Evolutionary conservation across 2,329 filamentous ascomycete species (phyloP).

Genomic region (Fusarium denticulatum): DNA sequence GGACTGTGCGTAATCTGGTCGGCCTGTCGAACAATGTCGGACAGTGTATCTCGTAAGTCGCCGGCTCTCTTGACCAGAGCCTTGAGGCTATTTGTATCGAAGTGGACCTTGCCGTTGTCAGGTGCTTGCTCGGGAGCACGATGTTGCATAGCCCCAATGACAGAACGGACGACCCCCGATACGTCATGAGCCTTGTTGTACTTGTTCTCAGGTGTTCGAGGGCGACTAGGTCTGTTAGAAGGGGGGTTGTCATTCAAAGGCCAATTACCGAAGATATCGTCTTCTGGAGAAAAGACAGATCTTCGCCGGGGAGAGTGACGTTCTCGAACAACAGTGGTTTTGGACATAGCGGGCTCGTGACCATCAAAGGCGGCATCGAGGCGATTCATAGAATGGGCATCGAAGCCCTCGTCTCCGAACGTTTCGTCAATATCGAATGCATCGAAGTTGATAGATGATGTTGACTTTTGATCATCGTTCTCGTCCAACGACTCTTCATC

Average conservation of each 20-base stretch:
- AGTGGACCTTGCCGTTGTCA: constrained; percentile 63
- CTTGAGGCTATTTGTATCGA: constrained; percentile 75
- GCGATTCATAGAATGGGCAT: constrained; percentile 56
- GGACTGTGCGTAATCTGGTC: constrained; percentile 69
- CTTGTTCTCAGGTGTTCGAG: constrained; percentile 53
- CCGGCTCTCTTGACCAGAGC: constrained; percentile 71
- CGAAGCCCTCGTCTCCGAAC: constrained; percentile 59
- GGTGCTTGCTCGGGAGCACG: constrained; percentile 54
- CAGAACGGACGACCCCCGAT: constrained; percentile 65
- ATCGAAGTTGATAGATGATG: constrained; percentile 54
- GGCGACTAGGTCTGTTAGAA: constrained; percentile 53
- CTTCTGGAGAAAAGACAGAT: constrained; percentile 72
- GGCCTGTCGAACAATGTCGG: constrained; percentile 67
- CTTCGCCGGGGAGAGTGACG: constrained; percentile 62
- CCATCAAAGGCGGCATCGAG: constrained; percentile 55
- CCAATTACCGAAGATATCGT: constrained; percentile 71
- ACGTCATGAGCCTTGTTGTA: constrained; percentile 50
- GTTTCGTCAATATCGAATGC: constrained; percentile 54
- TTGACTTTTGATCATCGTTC: constrained; percentile 49
- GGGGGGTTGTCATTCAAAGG: constrained; percentile 52
- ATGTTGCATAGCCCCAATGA: constrained; percentile 72
- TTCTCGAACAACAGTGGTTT: constrained; percentile 64
- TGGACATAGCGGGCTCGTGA: constrained; percentile 57
- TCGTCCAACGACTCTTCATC: constrained; percentile 65
- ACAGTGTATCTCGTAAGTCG: constrained; percentile 67